Evolutionary conservation across 2,329 filamentous ascomycete genomes (phyloP).

Genomic region (Nigrospora osmanthi): DNA sequence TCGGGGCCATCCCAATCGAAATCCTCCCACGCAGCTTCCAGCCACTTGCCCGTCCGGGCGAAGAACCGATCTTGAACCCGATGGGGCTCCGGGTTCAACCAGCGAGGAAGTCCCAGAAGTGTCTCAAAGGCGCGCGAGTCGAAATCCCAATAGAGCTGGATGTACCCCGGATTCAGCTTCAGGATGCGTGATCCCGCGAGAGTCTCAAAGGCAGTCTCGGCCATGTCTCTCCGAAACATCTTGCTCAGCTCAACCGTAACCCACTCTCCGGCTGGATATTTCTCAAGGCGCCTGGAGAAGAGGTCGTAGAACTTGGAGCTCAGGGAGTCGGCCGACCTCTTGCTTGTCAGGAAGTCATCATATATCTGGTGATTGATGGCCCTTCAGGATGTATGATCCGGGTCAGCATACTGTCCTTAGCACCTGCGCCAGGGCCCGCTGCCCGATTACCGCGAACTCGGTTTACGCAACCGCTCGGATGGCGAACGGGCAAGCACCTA

Average conservation of each 20-base stretch:
- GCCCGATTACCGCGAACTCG: too few relatives aligned
- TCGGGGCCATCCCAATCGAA: slow-evolving; percentile 10
- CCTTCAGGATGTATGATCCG: background rate
- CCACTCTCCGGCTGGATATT: slow-evolving; percentile 10
- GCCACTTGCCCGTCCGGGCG: slow-evolving; percentile 4
- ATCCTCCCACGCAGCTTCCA: slow-evolving; percentile 5
- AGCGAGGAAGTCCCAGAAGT: slow-evolving; percentile 12
- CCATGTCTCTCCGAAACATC: slow-evolving; percentile 13
- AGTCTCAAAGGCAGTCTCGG: slow-evolving; percentile 9
- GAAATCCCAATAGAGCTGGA: slow-evolving; percentile 16
- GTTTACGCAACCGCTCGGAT: too few relatives aligned
- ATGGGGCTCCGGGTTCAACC: slow-evolving; percentile 10
- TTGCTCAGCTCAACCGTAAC: slow-evolving; percentile 8
- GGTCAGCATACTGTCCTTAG: too few relatives aligned
- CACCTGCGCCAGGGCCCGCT: too few relatives aligned
- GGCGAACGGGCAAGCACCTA: background rate
- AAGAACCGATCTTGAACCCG: slow-evolving; percentile 8
- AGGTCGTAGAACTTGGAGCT: slow-evolving; percentile 5
- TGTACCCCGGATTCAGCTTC: slow-evolving; percentile 14
- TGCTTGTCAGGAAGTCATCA: slow-evolving; percentile 6
- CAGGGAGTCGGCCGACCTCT: slow-evolving; percentile 3
- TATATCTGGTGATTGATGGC: slow-evolving; percentile 7
- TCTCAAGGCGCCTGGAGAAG: slow-evolving; percentile 7
- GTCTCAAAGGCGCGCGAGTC: slow-evolving; percentile 12
- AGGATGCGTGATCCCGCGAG: slow-evolving; percentile 15